These are phyloP conservation scores for Diospyros kaki DNA, from an alignment of 148 eudicot genomes.

Conservation along the genomic window DNA sequence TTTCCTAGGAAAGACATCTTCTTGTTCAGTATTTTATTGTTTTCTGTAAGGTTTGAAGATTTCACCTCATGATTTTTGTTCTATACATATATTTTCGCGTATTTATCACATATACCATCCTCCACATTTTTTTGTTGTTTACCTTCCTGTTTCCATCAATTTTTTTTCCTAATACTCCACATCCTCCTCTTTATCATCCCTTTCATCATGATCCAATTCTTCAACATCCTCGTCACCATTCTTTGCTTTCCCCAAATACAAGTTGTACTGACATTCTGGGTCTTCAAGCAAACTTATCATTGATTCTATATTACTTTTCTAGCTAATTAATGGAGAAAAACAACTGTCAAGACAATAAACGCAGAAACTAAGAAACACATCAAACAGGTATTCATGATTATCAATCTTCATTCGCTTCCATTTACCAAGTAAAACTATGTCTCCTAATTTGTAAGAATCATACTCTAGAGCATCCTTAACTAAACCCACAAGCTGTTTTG, in stretches of 20 bases:
- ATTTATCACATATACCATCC: not conserved
- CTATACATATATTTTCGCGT: too few relatives aligned
- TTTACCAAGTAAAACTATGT: conserved; percentile 55
- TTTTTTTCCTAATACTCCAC: not conserved
- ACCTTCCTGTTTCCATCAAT: not conserved
- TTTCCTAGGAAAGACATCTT: too few relatives aligned
- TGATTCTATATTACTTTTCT: conserved; percentile 28
- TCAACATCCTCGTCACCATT: not conserved
- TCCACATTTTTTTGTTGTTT: not conserved
- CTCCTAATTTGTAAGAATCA: conserved; percentile 42
- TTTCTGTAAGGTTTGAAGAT: too few relatives aligned
- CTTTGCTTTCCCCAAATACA: conserved; percentile 22
- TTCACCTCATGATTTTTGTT: too few relatives aligned
- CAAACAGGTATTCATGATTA: conserved; percentile 29
- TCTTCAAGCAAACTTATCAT: conserved; percentile 47
- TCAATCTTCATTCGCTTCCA: conserved; percentile 45
- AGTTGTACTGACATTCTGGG: conserved; percentile 33
- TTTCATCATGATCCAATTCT: too few relatives aligned
- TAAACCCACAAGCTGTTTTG: not conserved
- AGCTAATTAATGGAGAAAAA: conserved; percentile 40
- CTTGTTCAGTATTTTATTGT: too few relatives aligned
- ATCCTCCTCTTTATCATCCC: not conserved
- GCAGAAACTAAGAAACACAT: conserved; percentile 47
- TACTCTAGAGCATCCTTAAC: conserved; percentile 2
- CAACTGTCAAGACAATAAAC: conserved; percentile 26